Percentiles rank a stretch among this genome's conserved stretches.
These are phyloP conservation scores for Eimeria mitis DNA, from an alignment of 169 alveolate genomes.

Conservation along the genomic window DNA sequence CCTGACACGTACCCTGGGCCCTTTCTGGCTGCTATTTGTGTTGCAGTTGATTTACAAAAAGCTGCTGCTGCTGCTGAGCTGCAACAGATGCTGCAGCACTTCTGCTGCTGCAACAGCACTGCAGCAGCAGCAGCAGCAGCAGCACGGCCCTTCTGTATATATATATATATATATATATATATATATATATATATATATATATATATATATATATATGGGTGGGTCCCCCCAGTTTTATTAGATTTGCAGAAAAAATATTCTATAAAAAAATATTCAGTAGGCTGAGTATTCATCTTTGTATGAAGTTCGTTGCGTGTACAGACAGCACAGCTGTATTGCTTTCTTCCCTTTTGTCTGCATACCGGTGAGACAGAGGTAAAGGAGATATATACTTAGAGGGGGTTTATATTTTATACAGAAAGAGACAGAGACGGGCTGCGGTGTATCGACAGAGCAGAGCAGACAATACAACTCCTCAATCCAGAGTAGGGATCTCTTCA, in stretches of 20 bases:
- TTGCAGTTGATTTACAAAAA: not conserved
- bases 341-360: not conserved
- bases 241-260: no score
- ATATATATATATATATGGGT: no score
- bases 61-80: not conserved
- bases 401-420: not conserved
- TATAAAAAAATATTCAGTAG: no score
- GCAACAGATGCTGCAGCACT: not conserved
- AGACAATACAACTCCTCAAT: conserved; percentile 6
- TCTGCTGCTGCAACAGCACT: not conserved
- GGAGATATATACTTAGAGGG: not conserved
- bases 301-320: no score
- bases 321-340: no score
- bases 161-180: no score
- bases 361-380: not conserved
- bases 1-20: no score
- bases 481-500: conserved; percentile 41
- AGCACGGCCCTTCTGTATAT: no score
- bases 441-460: not conserved
- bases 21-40: not conserved
- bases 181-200: no score
- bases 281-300: no score
- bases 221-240: no score
- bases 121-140: not conserved
- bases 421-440: not conserved